Evolutionary conservation across 108 stramenopile species (phyloP), one percentile per base, ranked within the genome.

Genomic region (Nitzschia sp.): DNA sequence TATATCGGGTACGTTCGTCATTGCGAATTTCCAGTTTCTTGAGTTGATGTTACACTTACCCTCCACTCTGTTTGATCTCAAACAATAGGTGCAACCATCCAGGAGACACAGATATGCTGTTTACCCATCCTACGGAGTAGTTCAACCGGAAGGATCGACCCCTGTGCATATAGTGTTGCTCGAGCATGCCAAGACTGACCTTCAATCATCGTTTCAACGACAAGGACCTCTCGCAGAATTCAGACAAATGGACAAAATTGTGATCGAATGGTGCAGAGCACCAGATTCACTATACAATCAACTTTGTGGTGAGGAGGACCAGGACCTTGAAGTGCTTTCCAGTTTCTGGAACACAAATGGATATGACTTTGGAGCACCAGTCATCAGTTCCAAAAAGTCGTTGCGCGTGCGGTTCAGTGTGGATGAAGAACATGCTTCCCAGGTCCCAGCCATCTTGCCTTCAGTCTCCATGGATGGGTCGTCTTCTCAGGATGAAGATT

Each of bases 221-320:
- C 21, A 26, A 20, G 67, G 55, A 10, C 25, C 67, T 3, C 7
- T 20, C 9, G 41, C 44, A 15, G 65, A 66, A 26, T 66, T 53
- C 38, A 51, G 40, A 10, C 52, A 53, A 17, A 67, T 12, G 15
- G 67, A 67, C 0, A 67, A 55, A 25, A 44, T 67, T 22, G 12
- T 57, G 26, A 26, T 67, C 10, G 67, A 67, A 56, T 67, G 67
- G 67, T 67, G 67, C 41, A 25, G 53, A 19, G 67, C 55, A 10
- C 55, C 67, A 8, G 22, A 29, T 10, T 7, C 15, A 20, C 24
- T 67, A 24, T 67, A 52, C 25, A 26, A 29, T 53, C 67, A 37
- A 34, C 20, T 67, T 10, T 10, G 20, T 14, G 43, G 41, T 3
- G 34, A 0, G 43, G 55, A 44, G 6, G 67, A 67, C 41, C 38